These are phyloP conservation scores for Primulina huaijiensis DNA, from an alignment of 257 asterid species.

Conservation along the genomic window DNA sequence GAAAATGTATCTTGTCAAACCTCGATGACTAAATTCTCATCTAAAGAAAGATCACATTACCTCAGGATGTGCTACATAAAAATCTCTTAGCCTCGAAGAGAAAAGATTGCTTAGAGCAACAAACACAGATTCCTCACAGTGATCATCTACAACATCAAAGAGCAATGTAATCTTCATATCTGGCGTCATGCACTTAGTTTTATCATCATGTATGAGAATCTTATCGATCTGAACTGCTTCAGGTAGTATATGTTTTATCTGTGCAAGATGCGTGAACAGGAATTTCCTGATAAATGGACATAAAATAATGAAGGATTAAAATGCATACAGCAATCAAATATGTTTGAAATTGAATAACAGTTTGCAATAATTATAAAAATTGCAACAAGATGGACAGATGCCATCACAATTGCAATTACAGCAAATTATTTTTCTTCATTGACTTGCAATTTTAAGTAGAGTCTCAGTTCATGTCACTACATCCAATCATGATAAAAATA, in stretches of 20 bases:
- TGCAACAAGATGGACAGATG: slow-evolving; percentile 1
- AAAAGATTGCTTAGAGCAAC: slow-evolving; percentile 64
- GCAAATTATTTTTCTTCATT: not conserved
- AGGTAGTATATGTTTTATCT: slow-evolving; percentile 67
- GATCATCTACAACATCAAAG: slow-evolving; percentile 58
- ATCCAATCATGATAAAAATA: not conserved
- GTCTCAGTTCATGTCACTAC: slow-evolving; percentile 9
- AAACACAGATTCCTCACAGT: slow-evolving; percentile 49
- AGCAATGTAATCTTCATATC: slow-evolving; percentile 50
- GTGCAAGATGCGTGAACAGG: slow-evolving; percentile 60
- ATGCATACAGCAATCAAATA: slow-evolving; percentile 9
- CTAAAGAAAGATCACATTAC: slow-evolving; percentile 37
- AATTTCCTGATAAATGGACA: slow-evolving; percentile 50
- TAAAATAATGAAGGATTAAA: slow-evolving; percentile 21
- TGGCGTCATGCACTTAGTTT: slow-evolving; percentile 70
- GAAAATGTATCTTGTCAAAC: not conserved
- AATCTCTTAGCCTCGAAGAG: slow-evolving; percentile 56
- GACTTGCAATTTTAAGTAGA: not conserved
- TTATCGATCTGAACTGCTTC: slow-evolving; percentile 75
- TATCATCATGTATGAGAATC: slow-evolving; percentile 61
- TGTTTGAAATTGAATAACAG: not conserved
- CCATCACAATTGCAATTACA: slow-evolving; percentile 3
- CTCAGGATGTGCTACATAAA: slow-evolving; percentile 47
- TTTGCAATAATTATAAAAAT: slow-evolving; percentile 1
- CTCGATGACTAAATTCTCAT: slow-evolving; percentile 11